Evolutionary conservation across 768 basidiomycete genomes (phyloP).

Genomic region (Pseudohyphozyma bogoriensis): DNA sequence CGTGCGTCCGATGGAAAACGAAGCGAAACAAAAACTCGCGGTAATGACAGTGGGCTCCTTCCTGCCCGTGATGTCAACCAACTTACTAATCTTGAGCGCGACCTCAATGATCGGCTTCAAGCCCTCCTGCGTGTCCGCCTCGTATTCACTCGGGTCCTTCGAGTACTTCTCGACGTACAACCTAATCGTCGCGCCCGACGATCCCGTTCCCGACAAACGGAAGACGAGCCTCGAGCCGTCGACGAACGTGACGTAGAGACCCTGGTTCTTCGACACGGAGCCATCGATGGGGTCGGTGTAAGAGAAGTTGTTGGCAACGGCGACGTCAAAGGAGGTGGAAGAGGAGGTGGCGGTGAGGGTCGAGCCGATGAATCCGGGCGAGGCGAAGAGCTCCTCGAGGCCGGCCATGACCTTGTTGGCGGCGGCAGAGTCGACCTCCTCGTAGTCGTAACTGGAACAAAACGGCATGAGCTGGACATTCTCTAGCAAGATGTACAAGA

Average conservation of each 20-base stretch:
- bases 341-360: slow-evolving; percentile 58
- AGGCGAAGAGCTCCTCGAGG: slow-evolving; percentile 59
- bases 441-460: slow-evolving; percentile 74
- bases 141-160: slow-evolving; percentile 48
- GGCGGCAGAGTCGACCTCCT: slow-evolving; percentile 85
- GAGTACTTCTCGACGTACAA: slow-evolving; percentile 89
- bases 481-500: not conserved
- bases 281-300: slow-evolving; percentile 99
- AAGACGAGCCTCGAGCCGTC: slow-evolving; percentile 94
- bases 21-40: slow-evolving; percentile 37
- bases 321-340: slow-evolving; percentile 62
- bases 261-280: slow-evolving; percentile 87
- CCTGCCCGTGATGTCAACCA: slow-evolving; percentile 73
- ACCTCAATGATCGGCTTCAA: slow-evolving; percentile 92
- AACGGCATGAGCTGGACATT: not conserved
- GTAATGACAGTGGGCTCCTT: slow-evolving; percentile 96
- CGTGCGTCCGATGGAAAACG: no score
- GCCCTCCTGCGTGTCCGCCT: slow-evolving; percentile 62
- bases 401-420: slow-evolving; percentile 74
- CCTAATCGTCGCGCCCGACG: slow-evolving; percentile 88
- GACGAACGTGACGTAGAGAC: slow-evolving; percentile 78
- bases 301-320: slow-evolving; percentile 71
- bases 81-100: slow-evolving; percentile 69
- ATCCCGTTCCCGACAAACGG: slow-evolving; percentile 90
- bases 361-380: slow-evolving; percentile 54